A percentile compares a stretch with the other conserved stretches of the same genome.
Evolutionary conservation across 331 rosid species (phyloP).

Genomic region (Telfairia occidentalis): DNA sequence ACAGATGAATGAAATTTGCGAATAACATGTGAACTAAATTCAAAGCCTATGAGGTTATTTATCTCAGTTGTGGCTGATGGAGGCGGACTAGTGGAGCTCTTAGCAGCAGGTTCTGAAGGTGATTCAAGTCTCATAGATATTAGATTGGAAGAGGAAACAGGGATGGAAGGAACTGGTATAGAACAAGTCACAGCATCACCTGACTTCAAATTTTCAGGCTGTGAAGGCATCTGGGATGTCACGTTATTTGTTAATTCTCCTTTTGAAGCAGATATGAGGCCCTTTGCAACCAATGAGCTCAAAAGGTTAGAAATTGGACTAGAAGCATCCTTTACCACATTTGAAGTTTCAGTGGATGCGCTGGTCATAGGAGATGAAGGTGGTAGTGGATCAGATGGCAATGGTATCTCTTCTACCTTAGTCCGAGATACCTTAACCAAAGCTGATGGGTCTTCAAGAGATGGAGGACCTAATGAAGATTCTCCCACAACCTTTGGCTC

Average conservation of each 20-base stretch:
- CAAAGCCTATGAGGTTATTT: conserved; percentile 53
- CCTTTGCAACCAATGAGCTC: conserved; percentile 85
- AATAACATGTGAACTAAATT: conserved; percentile 62
- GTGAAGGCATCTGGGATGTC: conserved; percentile 26
- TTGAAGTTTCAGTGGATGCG: conserved; percentile 35
- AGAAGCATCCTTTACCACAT: conserved; percentile 26
- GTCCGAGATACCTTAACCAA: conserved; percentile 26
- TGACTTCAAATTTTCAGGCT: conserved; percentile 30
- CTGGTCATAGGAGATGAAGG: conserved; percentile 36
- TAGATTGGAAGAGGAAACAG: conserved; percentile 32
- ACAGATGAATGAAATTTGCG: conserved; percentile 72
- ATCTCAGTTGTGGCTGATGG: conserved; percentile 36
- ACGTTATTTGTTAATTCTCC: conserved; percentile 29
- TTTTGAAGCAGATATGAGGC: conserved; percentile 78
- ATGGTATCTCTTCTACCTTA: conserved; percentile 35
- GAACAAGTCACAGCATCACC: conserved; percentile 26
- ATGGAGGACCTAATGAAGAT: conserved; percentile 34
- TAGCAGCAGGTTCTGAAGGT: conserved; percentile 23
- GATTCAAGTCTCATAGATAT: conserved; percentile 28
- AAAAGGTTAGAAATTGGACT: conserved; percentile 71
- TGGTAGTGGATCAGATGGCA: conserved; percentile 26
- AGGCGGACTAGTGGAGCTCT: conserved; percentile 21
- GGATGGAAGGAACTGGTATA: conserved; percentile 30
- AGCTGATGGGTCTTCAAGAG: conserved; percentile 29
- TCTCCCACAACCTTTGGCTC: conserved; percentile 25